Percentiles rank a stretch among this genome's conserved stretches.
Conservation (phyloP, 208 protist species). For the Leishmania turanica region DNA sequence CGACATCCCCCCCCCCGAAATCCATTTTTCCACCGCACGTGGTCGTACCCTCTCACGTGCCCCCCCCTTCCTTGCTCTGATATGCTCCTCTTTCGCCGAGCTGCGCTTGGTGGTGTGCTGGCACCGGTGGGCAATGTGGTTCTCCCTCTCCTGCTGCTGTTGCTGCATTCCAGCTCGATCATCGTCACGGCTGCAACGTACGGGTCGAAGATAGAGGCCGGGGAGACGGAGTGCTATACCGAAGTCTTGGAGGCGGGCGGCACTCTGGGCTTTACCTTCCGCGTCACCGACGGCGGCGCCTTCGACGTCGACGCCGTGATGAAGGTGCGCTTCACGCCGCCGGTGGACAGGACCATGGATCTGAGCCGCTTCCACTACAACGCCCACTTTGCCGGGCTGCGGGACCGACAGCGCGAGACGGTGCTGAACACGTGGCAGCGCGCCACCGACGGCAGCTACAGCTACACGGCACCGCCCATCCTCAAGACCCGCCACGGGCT, state of each 20-base stretch:
- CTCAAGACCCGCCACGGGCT: constrained; percentile 59
- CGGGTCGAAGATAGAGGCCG: constrained; percentile 55
- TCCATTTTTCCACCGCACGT: not conserved
- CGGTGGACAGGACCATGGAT: constrained; percentile 32
- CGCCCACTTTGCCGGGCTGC: constrained; percentile 32
- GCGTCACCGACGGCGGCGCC: constrained; percentile 71
- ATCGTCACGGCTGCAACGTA: constrained; percentile 29
- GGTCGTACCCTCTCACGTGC: not conserved
- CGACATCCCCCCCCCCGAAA: not conserved
- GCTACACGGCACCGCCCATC: constrained; percentile 60
- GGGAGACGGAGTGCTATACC: constrained; percentile 60
- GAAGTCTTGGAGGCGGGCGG: constrained; percentile 66
- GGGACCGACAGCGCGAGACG: constrained; percentile 33
- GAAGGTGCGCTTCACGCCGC: constrained; percentile 40
- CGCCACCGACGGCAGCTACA: constrained; percentile 61
- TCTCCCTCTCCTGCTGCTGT: not conserved
- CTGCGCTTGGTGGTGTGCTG: not conserved
- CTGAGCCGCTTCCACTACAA: constrained; percentile 54
- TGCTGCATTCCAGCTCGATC: constrained; percentile 13
- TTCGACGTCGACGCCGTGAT: constrained; percentile 71
- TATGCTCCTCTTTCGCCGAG: not conserved
- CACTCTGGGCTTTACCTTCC: constrained; percentile 65
- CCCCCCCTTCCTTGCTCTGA: not conserved
- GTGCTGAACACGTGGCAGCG: constrained; percentile 60
- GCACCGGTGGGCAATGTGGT: not conserved